Conservation (phyloP, 2,329 filamentous ascomycete species). For the Ophiostoma novo-ulmi region DNA sequence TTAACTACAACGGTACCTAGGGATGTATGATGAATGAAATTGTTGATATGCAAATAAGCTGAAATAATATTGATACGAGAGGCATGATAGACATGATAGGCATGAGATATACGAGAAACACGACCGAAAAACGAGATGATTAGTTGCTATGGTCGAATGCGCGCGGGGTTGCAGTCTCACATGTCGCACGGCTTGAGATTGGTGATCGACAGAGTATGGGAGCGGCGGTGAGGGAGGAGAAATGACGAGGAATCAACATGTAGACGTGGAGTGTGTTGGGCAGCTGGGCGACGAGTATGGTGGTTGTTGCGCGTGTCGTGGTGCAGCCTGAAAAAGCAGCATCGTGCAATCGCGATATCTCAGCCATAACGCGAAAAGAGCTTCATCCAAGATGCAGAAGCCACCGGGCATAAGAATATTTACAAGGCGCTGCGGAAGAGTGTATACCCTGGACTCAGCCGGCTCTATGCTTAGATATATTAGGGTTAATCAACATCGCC, state of each 20-base stretch:
- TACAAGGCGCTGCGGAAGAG: not conserved
- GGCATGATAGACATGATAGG: not conserved
- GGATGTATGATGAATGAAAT: not conserved
- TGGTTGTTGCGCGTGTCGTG: not conserved
- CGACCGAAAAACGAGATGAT: not conserved
- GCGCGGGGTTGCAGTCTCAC: not conserved
- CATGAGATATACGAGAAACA: not conserved
- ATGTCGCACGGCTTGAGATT: not conserved
- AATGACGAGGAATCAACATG: not conserved
- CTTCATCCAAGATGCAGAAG: not conserved
- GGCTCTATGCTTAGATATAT: not conserved
- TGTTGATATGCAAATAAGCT: not conserved
- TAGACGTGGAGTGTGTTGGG: not conserved
- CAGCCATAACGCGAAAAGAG: not conserved
- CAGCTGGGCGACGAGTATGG: not conserved
- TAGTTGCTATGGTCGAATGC: not conserved
- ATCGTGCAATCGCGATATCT: not conserved
- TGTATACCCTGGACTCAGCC: not conserved
- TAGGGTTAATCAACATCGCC: not conserved
- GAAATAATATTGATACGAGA: not conserved
- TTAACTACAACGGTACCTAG: conserved; percentile 4
- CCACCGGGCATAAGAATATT: too few relatives aligned
- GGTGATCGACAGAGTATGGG: not conserved
- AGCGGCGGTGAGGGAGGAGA: not conserved
- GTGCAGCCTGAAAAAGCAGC: not conserved